Evolutionary conservation across 331 rosid genomes (phyloP), one percentile per base, ranked within the genome.

Genomic region (Rosa hybrid): DNA sequence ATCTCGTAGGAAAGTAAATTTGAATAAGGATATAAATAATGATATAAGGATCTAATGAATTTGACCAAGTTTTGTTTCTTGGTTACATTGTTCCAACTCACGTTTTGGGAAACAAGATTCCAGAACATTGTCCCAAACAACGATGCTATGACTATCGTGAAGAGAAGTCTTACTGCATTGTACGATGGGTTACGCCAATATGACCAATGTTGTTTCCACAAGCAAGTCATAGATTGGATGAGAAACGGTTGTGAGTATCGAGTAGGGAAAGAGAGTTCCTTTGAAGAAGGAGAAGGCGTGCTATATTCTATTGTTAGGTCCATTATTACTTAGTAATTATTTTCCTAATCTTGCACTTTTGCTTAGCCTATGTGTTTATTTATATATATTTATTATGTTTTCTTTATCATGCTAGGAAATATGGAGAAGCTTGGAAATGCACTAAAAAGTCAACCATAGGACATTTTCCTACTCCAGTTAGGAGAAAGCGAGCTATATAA

Each of bases 191-290:
- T 94, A 13, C 92, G 88, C 98, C 97, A 90, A 59, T 89, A 91
- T 10, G 97, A 92, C 94, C 86, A 83, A 77, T 83, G 94, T 34
- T 91, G 98, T 78, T 94, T 92, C 98, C 98, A 94, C 34, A 92
- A 83, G 82, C 97, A 94, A 81, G 97, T 95, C 48, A 82, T 75
- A 88, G n/a, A n/a, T 76, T 92, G 97, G n/a, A 82, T 78, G 73
- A 13, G 81, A 51, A 89, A 84, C 8, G 97, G 41, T 42, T 84
- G 88, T 0, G 97, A 84, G 87, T 63, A 91, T 68, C 79, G 78
- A 3, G 88, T 80, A 5, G 89, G 49, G 77, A 83, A 78, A 71
- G 59, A 67, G 72, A 89, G 81, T 49, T 86, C 90, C 45, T 80
- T 80, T 16, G 90, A 86, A 18, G 81, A 86, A 7, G 85, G 75